These are phyloP conservation scores for Leishmania major DNA, from an alignment of 208 protist genomes.

Conservation along the genomic window DNA sequence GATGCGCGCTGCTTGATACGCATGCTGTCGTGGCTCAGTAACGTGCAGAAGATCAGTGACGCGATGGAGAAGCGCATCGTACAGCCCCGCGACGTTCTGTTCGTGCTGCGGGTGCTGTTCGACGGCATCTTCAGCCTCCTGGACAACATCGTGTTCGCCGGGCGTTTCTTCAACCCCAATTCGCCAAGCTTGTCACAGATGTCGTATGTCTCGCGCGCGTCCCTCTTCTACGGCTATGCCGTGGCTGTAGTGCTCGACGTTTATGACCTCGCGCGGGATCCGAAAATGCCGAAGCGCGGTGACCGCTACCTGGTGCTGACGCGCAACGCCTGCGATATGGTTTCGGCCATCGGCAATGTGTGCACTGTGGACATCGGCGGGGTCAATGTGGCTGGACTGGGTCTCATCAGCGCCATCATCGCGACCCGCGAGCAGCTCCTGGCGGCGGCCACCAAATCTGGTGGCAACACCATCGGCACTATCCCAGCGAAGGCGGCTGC, in stretches of 20 bases:
- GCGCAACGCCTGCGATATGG: constrained; percentile 75
- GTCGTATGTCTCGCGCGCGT: constrained; percentile 42
- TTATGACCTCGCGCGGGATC: constrained; percentile 55
- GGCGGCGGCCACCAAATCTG: constrained; percentile 29
- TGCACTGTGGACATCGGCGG: constrained; percentile 47
- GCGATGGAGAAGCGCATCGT: constrained; percentile 52
- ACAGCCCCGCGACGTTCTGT: constrained; percentile 59
- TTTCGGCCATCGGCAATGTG: constrained; percentile 65
- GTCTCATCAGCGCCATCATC: constrained; percentile 70
- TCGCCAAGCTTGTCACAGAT: constrained; percentile 34
- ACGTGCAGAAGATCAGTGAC: constrained; percentile 59
- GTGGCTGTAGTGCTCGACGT: constrained; percentile 58
- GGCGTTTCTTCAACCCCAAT: constrained; percentile 44
- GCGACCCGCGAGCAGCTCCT: constrained; percentile 59
- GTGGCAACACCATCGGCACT: constrained; percentile 14
- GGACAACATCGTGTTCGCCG: constrained; percentile 82
- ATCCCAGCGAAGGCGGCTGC: constrained; percentile 6
- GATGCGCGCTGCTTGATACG: constrained; percentile 74
- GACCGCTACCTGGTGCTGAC: constrained; percentile 51
- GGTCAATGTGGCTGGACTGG: constrained; percentile 42
- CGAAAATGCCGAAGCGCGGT: constrained; percentile 33
- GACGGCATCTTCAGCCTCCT: constrained; percentile 80
- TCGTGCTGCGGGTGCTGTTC: constrained; percentile 61
- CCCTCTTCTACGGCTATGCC: constrained; percentile 75
- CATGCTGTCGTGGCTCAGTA: constrained; percentile 68